Evolutionary conservation across 1,139 yeast species (phyloP), one percentile per base, ranked within the genome.

Genomic region (Blastobotrys aristatus): DNA sequence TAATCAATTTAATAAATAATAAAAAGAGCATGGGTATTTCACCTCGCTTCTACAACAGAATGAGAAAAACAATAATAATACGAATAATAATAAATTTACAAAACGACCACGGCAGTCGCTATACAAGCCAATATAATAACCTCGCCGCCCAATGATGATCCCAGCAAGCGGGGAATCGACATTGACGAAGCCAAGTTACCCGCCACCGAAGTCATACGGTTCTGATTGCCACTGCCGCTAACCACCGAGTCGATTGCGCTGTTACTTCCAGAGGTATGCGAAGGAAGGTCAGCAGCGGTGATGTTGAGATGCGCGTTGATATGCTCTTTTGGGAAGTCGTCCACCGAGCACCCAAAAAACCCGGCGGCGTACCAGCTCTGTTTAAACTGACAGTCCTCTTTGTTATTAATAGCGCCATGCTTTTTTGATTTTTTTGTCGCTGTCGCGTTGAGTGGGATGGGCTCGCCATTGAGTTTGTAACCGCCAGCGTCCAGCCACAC

Each of bases 311-410:
- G 14, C 2, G 17, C 16, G 27, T 39, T 39, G 24, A 39, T 27
- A 18, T 39, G 33, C 13, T 39, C 34, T 6, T 8, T 20, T 11
- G 42, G 42, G 24, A 39, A 39, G 17, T 39, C 42, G 6, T 11
- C 24, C 6, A 39, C 27, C 2, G 18, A 13, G 22, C 42, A 39
- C 11, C 42, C 42, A 39, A 10, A 8, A 20, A 18, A 39, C 16
- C 42, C 42, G 6, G 33, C 34, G 2, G 42, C 33, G n/a, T 26
- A 39, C 42, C 42, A 39, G 10, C 27, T 13, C 18, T 39, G 42
- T 6, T 4, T 7, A 7, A 29, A 20, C 16, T 14, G 20, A 8
- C n/a, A n/a, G 3, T 7, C 13, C 2, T 35, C 26, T 17, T 35
- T n/a, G n/a, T n/a, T n/a, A n/a, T n/a, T n/a, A n/a, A n/a, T n/a